phyloP scores from a whole-genome alignment of 345 rosid species.

The Cardamine chenopodiifolia region DNA sequence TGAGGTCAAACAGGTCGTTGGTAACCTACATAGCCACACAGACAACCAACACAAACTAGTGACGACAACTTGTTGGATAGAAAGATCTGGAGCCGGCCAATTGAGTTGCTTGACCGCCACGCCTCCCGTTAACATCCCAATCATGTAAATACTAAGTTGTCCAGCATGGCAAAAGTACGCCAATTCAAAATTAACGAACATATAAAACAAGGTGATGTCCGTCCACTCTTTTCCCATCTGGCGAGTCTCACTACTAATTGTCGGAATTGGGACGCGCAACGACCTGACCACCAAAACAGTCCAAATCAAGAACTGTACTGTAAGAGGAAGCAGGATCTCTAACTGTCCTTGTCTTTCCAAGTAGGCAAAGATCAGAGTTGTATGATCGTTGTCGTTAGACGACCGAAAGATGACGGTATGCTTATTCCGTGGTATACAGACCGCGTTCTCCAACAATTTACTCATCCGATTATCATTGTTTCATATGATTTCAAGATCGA shows the following conservation, averaged over 20 bases:
- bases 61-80: background rate
- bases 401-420: background rate
- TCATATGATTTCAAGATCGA: background rate
- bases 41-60: background rate
- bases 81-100: background rate
- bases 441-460: background rate
- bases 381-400: background rate
- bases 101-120: background rate
- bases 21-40: background rate
- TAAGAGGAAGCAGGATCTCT: background rate
- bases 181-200: background rate
- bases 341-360: background rate
- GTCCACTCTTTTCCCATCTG: background rate
- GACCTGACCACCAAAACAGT: slow-evolving; percentile 1
- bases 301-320: background rate
- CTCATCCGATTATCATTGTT: slow-evolving; percentile 17
- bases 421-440: background rate
- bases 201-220: background rate
- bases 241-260: background rate
- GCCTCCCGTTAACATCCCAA: background rate
- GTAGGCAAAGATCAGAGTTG: background rate
- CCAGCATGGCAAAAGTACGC: background rate
- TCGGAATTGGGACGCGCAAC: slow-evolving; percentile 14
- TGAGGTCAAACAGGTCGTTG: background rate
- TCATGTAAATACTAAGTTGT: background rate